Evolutionary conservation across 2,329 filamentous ascomycete genomes (phyloP), one percentile per base, ranked within the genome.

Genomic region (Penicillium freii): DNA sequence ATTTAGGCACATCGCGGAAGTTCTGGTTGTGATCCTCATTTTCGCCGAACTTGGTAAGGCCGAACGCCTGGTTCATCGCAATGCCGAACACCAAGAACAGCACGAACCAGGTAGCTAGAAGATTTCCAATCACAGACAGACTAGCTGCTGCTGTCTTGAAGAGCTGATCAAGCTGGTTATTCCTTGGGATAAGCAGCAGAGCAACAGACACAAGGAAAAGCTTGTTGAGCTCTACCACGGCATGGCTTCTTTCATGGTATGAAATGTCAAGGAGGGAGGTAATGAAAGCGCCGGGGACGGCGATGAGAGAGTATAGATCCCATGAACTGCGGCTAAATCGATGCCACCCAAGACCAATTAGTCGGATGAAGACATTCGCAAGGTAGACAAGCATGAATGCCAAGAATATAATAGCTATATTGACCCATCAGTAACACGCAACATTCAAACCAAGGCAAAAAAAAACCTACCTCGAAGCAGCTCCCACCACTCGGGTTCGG

Each of bases 71-170:
- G 11, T 93, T 97, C 72, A 97, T 82, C 4, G 94, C 95, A 67
- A 99, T 99, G 46, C 94, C 93, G 71, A 92, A 99, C 23, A 97
- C 92, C 44, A 99, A 79, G 77, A 97, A 99, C 59, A 99, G 85
- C 2, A 99, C 92, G 62, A 97, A 90, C 94, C 94, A 99, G 0
- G 95, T 99, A 1, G 93, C 93, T 39, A 99, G 80, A 43, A 99
- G 80, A 70, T 97, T 99, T 57, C 89, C 85, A 65, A 99, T 99
- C 19, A 90, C 87, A 2, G 90, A 88, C 66, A 99, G 78, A 85
- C 91, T 96, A 52, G 93, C 94, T 11, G 94, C 94, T 0, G 93
- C 95, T 1, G 95, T 99, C 75, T 99, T 99, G 85, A 99, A 99
- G 0, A 99, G 85, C 73, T 99, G 94, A 71, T 99, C 95, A 23